These are phyloP conservation scores for Apiospora koreana DNA, from an alignment of 2,329 filamentous ascomycete genomes.

Conservation along the genomic window DNA sequence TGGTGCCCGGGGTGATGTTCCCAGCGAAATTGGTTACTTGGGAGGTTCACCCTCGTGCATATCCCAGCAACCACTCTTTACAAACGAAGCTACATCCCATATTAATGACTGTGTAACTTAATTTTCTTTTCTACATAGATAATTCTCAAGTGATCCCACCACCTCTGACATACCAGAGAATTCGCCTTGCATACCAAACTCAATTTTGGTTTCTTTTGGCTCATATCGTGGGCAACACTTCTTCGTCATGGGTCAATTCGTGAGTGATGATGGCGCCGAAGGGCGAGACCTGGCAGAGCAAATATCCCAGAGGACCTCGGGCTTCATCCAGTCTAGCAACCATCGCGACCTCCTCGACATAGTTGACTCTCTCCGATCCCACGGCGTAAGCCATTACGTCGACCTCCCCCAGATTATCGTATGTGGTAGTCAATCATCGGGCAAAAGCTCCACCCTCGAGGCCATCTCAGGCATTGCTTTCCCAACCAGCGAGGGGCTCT, in stretches of 20 bases:
- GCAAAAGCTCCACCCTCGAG: constrained; percentile 59
- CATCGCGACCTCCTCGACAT: constrained; percentile 9
- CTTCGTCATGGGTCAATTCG: constrained; percentile 20
- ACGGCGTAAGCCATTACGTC: constrained; percentile 36
- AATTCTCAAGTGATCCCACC: background rate
- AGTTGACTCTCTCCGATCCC: constrained; percentile 29
- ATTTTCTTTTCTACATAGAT: background rate
- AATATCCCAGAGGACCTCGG: constrained; percentile 25
- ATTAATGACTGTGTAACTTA: background rate
- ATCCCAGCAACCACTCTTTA: background rate
- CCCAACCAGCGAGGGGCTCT: constrained; percentile 35
- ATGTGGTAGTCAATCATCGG: constrained; percentile 54
- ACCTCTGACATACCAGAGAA: background rate
- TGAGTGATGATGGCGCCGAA: background rate
- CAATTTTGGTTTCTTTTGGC: background rate
- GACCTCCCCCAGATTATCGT: constrained; percentile 44
- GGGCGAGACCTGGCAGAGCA: constrained; percentile 20
- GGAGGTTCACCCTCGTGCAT: background rate
- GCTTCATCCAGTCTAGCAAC: constrained; percentile 29
- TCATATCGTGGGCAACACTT: background rate
- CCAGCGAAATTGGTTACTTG: too few species aligned
- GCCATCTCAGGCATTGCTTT: constrained; percentile 57
- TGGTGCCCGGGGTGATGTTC: too few species aligned
- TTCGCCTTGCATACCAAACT: too few species aligned
- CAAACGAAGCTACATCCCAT: background rate